These are phyloP conservation scores for Neoboletus subvelutipes DNA, from an alignment of 768 basidiomycete species.

Conservation along the genomic window DNA sequence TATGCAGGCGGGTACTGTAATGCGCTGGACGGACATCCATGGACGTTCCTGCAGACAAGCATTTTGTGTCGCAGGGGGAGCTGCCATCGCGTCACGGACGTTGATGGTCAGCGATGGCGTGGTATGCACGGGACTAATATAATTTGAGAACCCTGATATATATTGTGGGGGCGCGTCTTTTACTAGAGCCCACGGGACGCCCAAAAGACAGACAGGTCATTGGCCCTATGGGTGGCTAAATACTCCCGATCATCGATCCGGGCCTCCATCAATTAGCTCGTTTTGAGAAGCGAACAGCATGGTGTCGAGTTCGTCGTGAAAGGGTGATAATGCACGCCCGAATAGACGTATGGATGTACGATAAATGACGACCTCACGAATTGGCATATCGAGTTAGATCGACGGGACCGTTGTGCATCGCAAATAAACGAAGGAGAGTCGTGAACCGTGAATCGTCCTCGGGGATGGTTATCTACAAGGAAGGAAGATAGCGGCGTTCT, in stretches of 20 bases:
- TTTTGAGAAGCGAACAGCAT: background rate
- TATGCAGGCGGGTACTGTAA: background rate
- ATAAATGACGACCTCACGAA: background rate
- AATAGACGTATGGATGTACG: background rate
- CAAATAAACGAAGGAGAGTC: background rate
- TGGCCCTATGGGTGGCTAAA: background rate
- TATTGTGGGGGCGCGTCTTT: background rate
- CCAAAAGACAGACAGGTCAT: background rate
- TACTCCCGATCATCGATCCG: background rate
- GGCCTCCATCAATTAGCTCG: background rate
- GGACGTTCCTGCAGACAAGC: background rate
- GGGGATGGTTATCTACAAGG: background rate
- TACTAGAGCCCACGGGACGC: background rate
- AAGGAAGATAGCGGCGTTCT: background rate
- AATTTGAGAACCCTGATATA: too few species aligned
- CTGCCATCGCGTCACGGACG: background rate
- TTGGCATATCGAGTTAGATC: background rate
- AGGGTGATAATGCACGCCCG: background rate
- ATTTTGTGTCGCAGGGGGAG: background rate
- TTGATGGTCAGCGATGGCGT: too few species aligned
- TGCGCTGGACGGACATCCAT: background rate
- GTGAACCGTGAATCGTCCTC: slow-evolving; percentile 2
- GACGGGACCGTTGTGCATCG: background rate
- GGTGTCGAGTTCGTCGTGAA: background rate
- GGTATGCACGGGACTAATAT: background rate